Base-by-base conservation (phyloP, 176 grass and related monocot genomes). In the Poa annua region DNA sequence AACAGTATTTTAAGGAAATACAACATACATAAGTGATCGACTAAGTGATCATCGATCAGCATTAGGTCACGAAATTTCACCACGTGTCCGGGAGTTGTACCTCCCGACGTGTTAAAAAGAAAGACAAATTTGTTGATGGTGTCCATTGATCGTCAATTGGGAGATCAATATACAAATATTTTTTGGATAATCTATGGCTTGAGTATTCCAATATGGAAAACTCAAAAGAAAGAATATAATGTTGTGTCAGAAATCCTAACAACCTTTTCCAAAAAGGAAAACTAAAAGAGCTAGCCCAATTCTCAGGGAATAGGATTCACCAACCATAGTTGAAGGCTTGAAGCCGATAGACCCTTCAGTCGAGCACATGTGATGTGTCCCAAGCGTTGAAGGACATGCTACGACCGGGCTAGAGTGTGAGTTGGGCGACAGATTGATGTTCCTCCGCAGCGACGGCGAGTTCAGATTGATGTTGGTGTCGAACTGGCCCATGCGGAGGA, bases 251-350 rank as follows among this genome's bases (percentile, higher is more conserved):
- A 83, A 89, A 89, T 86, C 88, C 83, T 74, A 83, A 80, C 82
- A 55, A 83, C 79, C 84, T 89, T 89, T 86, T 59, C 61, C 14
- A n/a, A n/a, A 73, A 86, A 86, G 76, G 48, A 82, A 89, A 89
- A 78, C 73, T 78, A 74, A 82, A 45, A 39, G 57, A 29, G 44
- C 44, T 50, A 74, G 71, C 75, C 67, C 64, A 81, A 71, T 86
- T 78, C 56, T 77, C 73, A 56, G 55, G 83, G 79, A 89, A 86
- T 89, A 82, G 11, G 83, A 86, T 89, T 89, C 88, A 83, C 74
- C 65, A 11, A 55, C 55, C 69, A 82, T 79, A 73, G 72, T 82
- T 62, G n/a, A n/a, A n/a, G n/a, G n/a, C n/a, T n/a, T n/a, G n/a
- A 29, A 29, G 29, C 29, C 29, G 29, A 2, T 29, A 29, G 29